These are phyloP conservation scores for Populus trichocarpa DNA, from an alignment of 441 rosid genomes.

Conservation along the genomic window DNA sequence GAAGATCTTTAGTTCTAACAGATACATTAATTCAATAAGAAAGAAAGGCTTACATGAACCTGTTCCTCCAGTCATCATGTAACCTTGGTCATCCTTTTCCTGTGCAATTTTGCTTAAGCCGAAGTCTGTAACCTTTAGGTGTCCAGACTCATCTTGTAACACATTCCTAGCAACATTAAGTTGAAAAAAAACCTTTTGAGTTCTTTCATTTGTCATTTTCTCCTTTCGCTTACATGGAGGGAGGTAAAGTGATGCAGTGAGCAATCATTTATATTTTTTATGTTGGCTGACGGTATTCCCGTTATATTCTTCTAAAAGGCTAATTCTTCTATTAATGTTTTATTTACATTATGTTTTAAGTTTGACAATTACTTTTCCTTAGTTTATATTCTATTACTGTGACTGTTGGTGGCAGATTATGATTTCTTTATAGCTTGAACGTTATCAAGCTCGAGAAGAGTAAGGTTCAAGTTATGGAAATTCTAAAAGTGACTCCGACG, in stretches of 20 bases:
- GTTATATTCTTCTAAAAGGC: too few relatives aligned
- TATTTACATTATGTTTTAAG: too few relatives aligned
- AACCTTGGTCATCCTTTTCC: conserved; percentile 48
- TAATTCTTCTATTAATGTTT: too few relatives aligned
- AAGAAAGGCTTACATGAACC: conserved; percentile 45
- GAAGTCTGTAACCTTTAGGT: conserved; percentile 63
- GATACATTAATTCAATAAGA: not conserved
- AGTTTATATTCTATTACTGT: too few relatives aligned
- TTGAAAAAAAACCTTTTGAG: conserved; percentile 1
- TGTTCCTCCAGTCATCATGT: conserved; percentile 62
- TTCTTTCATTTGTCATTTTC: not conserved
- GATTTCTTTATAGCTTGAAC: too few relatives aligned
- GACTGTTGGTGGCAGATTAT: too few relatives aligned
- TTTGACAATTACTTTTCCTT: too few relatives aligned
- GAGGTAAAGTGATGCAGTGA: not conserved
- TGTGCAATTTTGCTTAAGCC: conserved; percentile 64
- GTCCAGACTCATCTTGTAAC: conserved; percentile 60
- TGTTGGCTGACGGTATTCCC: too few relatives aligned
- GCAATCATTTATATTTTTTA: too few relatives aligned
- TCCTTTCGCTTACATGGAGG: not conserved
- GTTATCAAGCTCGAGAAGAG: too few relatives aligned
- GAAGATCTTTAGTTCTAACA: not conserved
- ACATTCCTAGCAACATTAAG: conserved; percentile 38
- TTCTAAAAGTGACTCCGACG: too few relatives aligned
- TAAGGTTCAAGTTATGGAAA: too few relatives aligned